phyloP scores from a whole-genome alignment of 2,329 filamentous ascomycete genomes.

The Aphanoascus verrucosus region DNA sequence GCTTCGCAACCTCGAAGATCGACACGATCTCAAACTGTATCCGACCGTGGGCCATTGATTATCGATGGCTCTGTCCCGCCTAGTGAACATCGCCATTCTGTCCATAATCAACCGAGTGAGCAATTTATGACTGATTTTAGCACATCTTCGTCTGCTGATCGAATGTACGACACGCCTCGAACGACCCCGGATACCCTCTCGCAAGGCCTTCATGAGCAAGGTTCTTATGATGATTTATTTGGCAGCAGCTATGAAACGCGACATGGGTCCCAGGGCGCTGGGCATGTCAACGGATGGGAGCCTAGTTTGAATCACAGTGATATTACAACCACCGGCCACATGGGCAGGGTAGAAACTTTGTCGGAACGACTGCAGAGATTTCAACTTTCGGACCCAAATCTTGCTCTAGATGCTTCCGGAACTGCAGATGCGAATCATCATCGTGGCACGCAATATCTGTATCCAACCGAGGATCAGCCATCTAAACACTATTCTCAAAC shows the following conservation, averaged over 20 bases:
- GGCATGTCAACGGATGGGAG: slow-evolving; percentile 17
- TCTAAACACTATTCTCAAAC: not conserved
- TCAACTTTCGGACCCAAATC: slow-evolving; percentile 29
- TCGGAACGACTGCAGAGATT: slow-evolving; percentile 31
- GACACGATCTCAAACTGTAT: slow-evolving; percentile 14
- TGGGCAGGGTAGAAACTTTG: slow-evolving; percentile 26
- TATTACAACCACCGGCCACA: slow-evolving; percentile 20
- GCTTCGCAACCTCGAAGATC: slow-evolving; percentile 1
- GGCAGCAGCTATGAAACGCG: slow-evolving; percentile 21
- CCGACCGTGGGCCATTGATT: slow-evolving; percentile 35
- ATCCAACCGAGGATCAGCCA: slow-evolving; percentile 10
- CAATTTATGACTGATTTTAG: slow-evolving; percentile 25
- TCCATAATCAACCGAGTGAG: slow-evolving; percentile 28
- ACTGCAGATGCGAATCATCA: slow-evolving; percentile 17
- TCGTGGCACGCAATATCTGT: slow-evolving; percentile 14
- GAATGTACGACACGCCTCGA: slow-evolving; percentile 28
- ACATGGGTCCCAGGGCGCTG: slow-evolving; percentile 24
- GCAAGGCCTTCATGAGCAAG: slow-evolving; percentile 30
- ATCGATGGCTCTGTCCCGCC: slow-evolving; percentile 38
- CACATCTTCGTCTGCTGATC: slow-evolving; percentile 34
- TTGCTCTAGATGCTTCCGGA: slow-evolving; percentile 19
- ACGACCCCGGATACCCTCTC: slow-evolving; percentile 32
- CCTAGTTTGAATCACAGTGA: slow-evolving; percentile 9
- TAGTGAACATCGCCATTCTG: slow-evolving; percentile 28
- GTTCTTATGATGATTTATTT: slow-evolving; percentile 26